Evolutionary conservation across 805 yeast genomes (phyloP).

Genomic region (Zygoascus flipseniorum): DNA sequence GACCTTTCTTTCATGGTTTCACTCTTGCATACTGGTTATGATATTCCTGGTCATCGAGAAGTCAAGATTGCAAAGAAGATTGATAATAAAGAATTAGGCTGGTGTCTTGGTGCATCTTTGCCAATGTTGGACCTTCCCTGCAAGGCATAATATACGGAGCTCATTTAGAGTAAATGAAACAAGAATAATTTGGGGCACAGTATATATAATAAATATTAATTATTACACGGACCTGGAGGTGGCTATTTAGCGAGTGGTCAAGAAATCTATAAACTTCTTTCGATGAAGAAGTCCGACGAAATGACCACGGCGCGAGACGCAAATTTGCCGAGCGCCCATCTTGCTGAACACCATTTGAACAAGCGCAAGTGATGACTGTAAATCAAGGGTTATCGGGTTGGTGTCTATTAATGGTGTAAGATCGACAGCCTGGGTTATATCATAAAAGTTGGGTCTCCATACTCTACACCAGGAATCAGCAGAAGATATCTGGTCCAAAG

Average conservation of each 20-base stretch:
- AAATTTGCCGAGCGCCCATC: conserved; percentile 42
- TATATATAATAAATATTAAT: conserved; percentile 14
- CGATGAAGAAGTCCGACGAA: conserved; percentile 46
- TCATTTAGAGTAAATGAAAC: not conserved
- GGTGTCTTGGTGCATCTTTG: conserved; percentile 97
- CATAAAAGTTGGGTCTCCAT: not conserved
- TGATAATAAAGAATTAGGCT: conserved; percentile 84
- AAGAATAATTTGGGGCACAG: not conserved
- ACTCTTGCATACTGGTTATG: conserved; percentile 91
- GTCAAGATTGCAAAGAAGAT: conserved; percentile 88
- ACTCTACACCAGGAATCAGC: not conserved
- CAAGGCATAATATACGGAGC: not conserved
- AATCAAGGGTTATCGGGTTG: conserved; percentile 40
- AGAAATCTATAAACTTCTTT: conserved; percentile 39
- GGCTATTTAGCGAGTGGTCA: not conserved
- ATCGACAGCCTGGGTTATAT: conserved; percentile 23
- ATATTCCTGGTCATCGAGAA: conserved; percentile 83
- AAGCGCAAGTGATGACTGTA: conserved; percentile 40
- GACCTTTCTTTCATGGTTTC: conserved; percentile 89
- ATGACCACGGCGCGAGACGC: conserved; percentile 39
- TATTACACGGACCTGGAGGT: not conserved
- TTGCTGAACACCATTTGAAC: conserved; percentile 45
- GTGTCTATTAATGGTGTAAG: conserved; percentile 36
- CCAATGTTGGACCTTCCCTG: conserved; percentile 53
- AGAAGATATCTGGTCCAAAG: conserved; percentile 31